These are phyloP conservation scores for Kwoniella dejecticola DNA, from an alignment of 768 basidiomycete genomes.

Conservation along the genomic window DNA sequence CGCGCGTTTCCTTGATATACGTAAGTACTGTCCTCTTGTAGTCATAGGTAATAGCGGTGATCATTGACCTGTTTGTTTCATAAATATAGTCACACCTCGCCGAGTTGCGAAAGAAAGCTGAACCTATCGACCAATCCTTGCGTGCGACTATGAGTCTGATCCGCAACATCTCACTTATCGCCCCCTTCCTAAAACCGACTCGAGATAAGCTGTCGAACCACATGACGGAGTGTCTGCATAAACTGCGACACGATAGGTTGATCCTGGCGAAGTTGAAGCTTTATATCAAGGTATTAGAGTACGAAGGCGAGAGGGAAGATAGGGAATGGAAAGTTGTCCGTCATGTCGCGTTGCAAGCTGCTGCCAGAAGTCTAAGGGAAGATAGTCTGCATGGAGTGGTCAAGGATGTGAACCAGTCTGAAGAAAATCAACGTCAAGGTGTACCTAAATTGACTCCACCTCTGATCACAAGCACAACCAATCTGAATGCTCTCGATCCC, in stretches of 20 bases:
- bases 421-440: neutral
- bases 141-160: constrained; percentile 70
- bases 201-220: constrained; percentile 70
- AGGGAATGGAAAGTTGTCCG: constrained; percentile 69
- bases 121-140: constrained; percentile 63
- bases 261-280: constrained; percentile 73
- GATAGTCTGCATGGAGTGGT: constrained; percentile 19
- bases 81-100: constrained; percentile 63
- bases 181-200: constrained; percentile 83
- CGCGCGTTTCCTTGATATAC: constrained; percentile 37
- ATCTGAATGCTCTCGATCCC: no score
- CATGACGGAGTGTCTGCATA: constrained; percentile 66
- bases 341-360: constrained; percentile 71
- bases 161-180: constrained; percentile 78
- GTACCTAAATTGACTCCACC: constrained; percentile 17
- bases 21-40: constrained; percentile 28
- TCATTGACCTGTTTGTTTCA: constrained; percentile 27
- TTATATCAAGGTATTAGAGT: constrained; percentile 71
- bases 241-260: constrained; percentile 68
- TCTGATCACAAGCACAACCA: neutral
- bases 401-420: constrained; percentile 15
- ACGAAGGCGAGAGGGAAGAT: constrained; percentile 72
- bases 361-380: constrained; percentile 65
- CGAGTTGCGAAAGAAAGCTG: constrained; percentile 67
- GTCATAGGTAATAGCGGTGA: no score